These are phyloP conservation scores for Citropsis articulata DNA, from an alignment of 345 rosid genomes.

Conservation along the genomic window DNA sequence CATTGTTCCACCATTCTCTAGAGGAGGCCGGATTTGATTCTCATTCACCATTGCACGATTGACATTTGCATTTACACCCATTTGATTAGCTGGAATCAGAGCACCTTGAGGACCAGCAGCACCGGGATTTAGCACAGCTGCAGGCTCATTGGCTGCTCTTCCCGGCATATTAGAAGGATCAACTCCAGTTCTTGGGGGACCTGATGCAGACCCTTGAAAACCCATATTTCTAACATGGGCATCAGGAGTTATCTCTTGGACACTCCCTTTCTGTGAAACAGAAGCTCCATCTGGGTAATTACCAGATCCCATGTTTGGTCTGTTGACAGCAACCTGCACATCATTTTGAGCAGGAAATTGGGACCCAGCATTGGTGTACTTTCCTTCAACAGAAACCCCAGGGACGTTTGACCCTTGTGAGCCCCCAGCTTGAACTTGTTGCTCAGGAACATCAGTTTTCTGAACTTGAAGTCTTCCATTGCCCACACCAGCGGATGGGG, in stretches of 20 bases:
- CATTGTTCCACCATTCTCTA: constrained; percentile 72
- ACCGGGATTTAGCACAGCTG: constrained; percentile 43
- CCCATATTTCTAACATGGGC: constrained; percentile 40
- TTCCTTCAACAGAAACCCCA: constrained; percentile 45
- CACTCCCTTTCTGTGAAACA: constrained; percentile 40
- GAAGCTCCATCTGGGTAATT: constrained; percentile 45
- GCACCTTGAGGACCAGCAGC: constrained; percentile 48
- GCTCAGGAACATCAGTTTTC: constrained; percentile 37
- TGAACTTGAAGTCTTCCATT: constrained; percentile 42
- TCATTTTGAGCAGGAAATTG: constrained; percentile 33
- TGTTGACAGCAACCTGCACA: constrained; percentile 37
- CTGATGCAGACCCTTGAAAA: constrained; percentile 47
- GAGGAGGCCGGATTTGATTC: constrained; percentile 54
- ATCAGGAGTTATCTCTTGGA: constrained; percentile 35
- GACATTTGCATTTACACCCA: constrained; percentile 36
- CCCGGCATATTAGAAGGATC: constrained; percentile 46
- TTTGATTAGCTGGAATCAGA: constrained; percentile 51
- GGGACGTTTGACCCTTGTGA: constrained; percentile 38
- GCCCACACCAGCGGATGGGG: constrained; percentile 29
- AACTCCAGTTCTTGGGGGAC: constrained; percentile 31
- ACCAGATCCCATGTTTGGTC: constrained; percentile 46
- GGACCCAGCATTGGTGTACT: constrained; percentile 37
- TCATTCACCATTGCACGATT: constrained; percentile 43
- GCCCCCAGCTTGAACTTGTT: constrained; percentile 32
- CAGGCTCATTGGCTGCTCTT: constrained; percentile 47